Evolutionary conservation across 441 rosid species (phyloP).

Genomic region (Corymbia calophylla): DNA sequence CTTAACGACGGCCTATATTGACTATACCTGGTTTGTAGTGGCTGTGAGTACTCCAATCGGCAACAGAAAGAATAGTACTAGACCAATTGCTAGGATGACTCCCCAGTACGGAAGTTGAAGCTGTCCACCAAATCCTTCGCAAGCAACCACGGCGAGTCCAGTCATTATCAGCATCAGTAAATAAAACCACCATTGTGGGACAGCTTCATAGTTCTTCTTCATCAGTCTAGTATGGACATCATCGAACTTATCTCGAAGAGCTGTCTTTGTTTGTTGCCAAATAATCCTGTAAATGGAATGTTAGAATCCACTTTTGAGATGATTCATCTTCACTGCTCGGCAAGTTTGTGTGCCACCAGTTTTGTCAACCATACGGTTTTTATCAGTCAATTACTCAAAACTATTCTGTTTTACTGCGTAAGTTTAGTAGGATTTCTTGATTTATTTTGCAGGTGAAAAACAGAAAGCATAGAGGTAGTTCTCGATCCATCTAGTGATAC

Average conservation of each 20-base stretch:
- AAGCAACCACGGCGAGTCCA: constrained; percentile 23
- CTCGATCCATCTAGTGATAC: not conserved
- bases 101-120: constrained; percentile 50
- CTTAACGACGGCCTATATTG: not conserved
- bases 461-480: not conserved
- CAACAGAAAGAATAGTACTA: constrained; percentile 31
- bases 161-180: not conserved
- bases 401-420: not conserved
- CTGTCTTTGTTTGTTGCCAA: constrained; percentile 27
- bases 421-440: not conserved
- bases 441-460: not conserved
- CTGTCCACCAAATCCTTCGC: constrained; percentile 33
- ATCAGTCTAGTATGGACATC: constrained; percentile 33
- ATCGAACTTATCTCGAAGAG: constrained; percentile 14
- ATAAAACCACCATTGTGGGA: constrained; percentile 37
- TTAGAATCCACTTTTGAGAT: not conserved
- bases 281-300: constrained; percentile 10
- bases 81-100: constrained; percentile 13
- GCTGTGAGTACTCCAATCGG: constrained; percentile 38
- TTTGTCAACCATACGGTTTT: not conserved
- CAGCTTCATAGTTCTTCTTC: constrained; percentile 25
- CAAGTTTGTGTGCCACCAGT: not conserved
- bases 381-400: not conserved
- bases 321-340: not conserved
- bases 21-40: constrained; percentile 36